Evolutionary conservation across 345 rosid genomes (phyloP), one percentile per base, ranked within the genome.

Genomic region (Melaleuca quinquenervia): DNA sequence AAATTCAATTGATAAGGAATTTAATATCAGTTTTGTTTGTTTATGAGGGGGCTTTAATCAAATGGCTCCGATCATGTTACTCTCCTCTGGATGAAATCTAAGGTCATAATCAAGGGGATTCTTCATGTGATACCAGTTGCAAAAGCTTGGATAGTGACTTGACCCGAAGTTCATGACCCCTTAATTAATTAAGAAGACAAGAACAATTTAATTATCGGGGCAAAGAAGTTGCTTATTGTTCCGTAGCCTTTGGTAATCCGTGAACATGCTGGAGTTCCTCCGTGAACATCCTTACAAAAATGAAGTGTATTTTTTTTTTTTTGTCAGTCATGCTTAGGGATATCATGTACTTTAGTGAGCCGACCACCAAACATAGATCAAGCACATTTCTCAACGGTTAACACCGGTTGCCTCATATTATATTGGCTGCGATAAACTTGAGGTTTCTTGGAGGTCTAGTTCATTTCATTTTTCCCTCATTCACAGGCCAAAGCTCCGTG

Each of bases 51-150:
- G 62, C 82, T 58, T 82, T 50, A 12, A 8, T 50, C 29, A 16
- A 49, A 24, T 27, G 83, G 53, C 53, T 49, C 51, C 24, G 10
- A 49, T 48, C 36, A 50, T 87, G 88, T 86, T 90, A 87, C 53
- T 53, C 48, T 84, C 88, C 70, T 89, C 3, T 87, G 76, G 80
- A 86, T 87, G 90, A 87, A 91, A 90, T 93, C 92, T 85, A 78
- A 83, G 75, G 93, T 87, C 95, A 64, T 74, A 85, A 88, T 92
- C 93, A 62, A 82, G 70, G 82, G 89, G 94, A 93, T 93, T 92
- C 90, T 91, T 92, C 98, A 92, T 92, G 96, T 92, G 98, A 88
- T 52, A 60, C 78, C 78, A 84, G 75, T 80, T 84, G 90, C 88
- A 82, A 70, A 70, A 36, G 78, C 8, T 18, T 20, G 48, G 78